Evolutionary conservation across 2,329 filamentous ascomycete genomes (phyloP), one percentile per base, ranked within the genome.

Genomic region (Bipolaris sorokiniana): DNA sequence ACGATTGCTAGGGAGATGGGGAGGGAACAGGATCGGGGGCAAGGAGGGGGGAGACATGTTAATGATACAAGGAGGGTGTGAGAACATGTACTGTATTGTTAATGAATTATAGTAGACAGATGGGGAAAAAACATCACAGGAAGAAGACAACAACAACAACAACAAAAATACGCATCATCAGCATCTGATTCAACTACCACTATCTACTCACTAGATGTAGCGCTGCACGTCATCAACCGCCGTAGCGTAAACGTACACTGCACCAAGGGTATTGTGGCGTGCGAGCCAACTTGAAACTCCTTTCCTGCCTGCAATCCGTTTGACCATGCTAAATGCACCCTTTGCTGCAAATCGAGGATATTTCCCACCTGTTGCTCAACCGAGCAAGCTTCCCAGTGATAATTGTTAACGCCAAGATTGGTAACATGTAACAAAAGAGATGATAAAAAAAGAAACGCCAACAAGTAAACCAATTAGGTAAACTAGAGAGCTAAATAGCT

Each of bases 1-100:
- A 41, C 38, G 10, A 41, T 81, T 56, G 79, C 81, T 13, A 67
- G 79, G 4, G 56, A 76, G 20, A 80, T 81, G 78, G 78, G 72
- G 15, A 64, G 37, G 1, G 61, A n/a, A 26, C 22, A 22, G 22
- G 22, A 22, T 22, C 23, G 7, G 0, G 49, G 49, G 1, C 40
- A 28, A 15, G 74, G 65, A n/a, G 74, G 65, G 0, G 66, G 63
- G 1, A 56, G 67, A 10, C 79, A 81, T 62, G 72, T 80, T 0
- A 81, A 81, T 50, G 78, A 81, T 58, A 81, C 77, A 13, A 58
- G 79, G 34, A 52, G 37, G 33, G 26, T 15, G 1, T 46, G 20
- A 33, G 15, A n/a, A n/a, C n/a, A n/a, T n/a, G n/a, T n/a, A n/a
- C n/a, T n/a, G n/a, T n/a, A n/a, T n/a, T n/a, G n/a, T n/a, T n/a